Evolutionary conservation across 2,329 filamentous ascomycete genomes (phyloP).

Genomic region (Fusarium floridanum): DNA sequence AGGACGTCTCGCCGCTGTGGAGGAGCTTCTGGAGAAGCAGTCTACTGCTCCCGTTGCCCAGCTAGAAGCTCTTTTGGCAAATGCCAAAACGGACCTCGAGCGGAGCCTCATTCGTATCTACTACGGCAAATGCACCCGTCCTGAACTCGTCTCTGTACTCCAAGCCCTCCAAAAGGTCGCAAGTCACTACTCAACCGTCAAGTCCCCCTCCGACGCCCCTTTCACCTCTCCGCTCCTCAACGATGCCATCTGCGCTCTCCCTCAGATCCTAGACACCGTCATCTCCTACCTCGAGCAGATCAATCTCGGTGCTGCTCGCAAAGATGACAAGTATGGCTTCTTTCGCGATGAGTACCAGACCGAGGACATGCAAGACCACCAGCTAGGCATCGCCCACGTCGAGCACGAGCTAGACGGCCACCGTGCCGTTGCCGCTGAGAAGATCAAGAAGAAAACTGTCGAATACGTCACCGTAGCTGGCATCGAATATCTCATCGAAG

Average conservation of each 20-base stretch:
- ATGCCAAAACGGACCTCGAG: slow-evolving; percentile 85
- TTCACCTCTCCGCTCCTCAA: slow-evolving; percentile 80
- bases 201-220: slow-evolving; percentile 73
- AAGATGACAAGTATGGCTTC: slow-evolving; percentile 94
- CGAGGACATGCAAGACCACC: slow-evolving; percentile 88
- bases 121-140: slow-evolving; percentile 93
- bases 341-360: slow-evolving; percentile 90
- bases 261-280: slow-evolving; percentile 80
- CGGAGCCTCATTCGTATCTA: slow-evolving; percentile 95
- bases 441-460: slow-evolving; percentile 77
- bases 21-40: slow-evolving; percentile 81
- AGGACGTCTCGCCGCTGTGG: slow-evolving; percentile 84
- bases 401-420: slow-evolving; percentile 90
- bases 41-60: slow-evolving; percentile 78
- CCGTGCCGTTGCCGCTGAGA: slow-evolving; percentile 76
- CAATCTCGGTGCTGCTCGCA: slow-evolving; percentile 83
- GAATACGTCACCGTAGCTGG: slow-evolving; percentile 87
- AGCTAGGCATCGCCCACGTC: slow-evolving; percentile 90
- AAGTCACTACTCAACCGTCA: slow-evolving; percentile 78
- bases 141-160: slow-evolving; percentile 86
- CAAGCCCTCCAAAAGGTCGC: slow-evolving; percentile 88
- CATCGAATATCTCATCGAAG: slow-evolving; percentile 95
- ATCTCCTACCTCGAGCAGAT: slow-evolving; percentile 85
- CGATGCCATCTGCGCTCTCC: slow-evolving; percentile 80
- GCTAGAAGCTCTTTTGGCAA: slow-evolving; percentile 77